A percentile compares a stretch with the other conserved stretches of the same genome.
Conservation (phyloP, 2,329 filamentous ascomycete species). For the Alternaria brassicicola region DNA sequence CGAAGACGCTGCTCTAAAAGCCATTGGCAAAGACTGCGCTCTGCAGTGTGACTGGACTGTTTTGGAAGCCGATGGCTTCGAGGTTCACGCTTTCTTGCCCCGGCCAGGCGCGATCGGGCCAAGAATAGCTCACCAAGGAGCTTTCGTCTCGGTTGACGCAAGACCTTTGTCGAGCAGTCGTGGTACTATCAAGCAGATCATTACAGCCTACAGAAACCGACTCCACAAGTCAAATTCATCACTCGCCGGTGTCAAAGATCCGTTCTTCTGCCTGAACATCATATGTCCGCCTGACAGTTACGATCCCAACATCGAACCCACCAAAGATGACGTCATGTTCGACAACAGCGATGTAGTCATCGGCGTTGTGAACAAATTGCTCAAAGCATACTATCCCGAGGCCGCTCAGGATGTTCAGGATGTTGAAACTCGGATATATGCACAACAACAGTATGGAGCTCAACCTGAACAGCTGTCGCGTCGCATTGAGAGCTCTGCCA, state of each 20-base stretch:
- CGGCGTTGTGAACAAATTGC: slow-evolving; percentile 52
- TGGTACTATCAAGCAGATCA: slow-evolving; percentile 66
- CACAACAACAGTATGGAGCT: not conserved
- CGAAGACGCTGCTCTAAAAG: slow-evolving; percentile 65
- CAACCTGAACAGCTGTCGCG: not conserved
- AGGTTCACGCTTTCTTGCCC: slow-evolving; percentile 65
- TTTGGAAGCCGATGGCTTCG: slow-evolving; percentile 49
- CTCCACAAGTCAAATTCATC: slow-evolving; percentile 45
- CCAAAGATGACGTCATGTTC: slow-evolving; percentile 76
- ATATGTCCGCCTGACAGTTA: slow-evolving; percentile 67
- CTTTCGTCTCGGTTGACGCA: slow-evolving; percentile 71
- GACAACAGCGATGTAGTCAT: slow-evolving; percentile 59
- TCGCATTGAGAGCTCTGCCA: not conserved
- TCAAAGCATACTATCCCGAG: slow-evolving; percentile 49
- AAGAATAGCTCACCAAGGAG: slow-evolving; percentile 51
- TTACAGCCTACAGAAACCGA: slow-evolving; percentile 59
- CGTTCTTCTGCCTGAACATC: slow-evolving; percentile 70
- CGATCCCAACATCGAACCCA: slow-evolving; percentile 73
- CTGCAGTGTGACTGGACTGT: slow-evolving; percentile 59
- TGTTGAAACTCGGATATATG: slow-evolving; percentile 1
- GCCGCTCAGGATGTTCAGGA: slow-evolving; percentile 9
- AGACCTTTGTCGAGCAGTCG: slow-evolving; percentile 65
- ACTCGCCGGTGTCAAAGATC: slow-evolving; percentile 52
- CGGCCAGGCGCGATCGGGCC: slow-evolving; percentile 52
- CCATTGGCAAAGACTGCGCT: slow-evolving; percentile 64